Evolutionary conservation across 768 basidiomycete genomes (phyloP).

Genomic region (Serendipita vermifera): DNA sequence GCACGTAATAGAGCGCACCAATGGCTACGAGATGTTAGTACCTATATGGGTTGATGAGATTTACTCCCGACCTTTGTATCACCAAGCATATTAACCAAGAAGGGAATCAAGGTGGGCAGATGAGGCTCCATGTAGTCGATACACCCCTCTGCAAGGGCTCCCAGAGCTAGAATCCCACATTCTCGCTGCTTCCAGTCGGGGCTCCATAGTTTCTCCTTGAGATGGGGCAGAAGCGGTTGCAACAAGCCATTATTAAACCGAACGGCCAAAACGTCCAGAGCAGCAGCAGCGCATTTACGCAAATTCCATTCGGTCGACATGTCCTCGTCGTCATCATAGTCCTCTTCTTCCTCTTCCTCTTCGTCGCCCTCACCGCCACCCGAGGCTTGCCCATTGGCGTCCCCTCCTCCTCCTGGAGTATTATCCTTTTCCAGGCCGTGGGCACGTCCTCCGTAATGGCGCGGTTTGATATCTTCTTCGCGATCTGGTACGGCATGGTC

Average conservation of each 20-base stretch:
- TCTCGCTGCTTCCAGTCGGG: slow-evolving; percentile 88
- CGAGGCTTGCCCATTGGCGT: slow-evolving; percentile 30
- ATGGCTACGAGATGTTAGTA: slow-evolving; percentile 42
- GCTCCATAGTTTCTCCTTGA: slow-evolving; percentile 92
- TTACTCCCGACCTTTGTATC: slow-evolving; percentile 65
- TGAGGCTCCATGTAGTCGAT: slow-evolving; percentile 94
- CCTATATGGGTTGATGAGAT: slow-evolving; percentile 2
- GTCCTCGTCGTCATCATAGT: slow-evolving; percentile 91
- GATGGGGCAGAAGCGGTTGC: slow-evolving; percentile 71
- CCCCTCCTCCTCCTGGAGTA: slow-evolving; percentile 31
- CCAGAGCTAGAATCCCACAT: slow-evolving; percentile 88
- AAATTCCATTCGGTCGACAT: slow-evolving; percentile 98
- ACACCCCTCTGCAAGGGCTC: slow-evolving; percentile 98
- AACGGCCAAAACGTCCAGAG: slow-evolving; percentile 90
- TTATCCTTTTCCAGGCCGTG: slow-evolving; percentile 65
- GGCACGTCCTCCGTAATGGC: slow-evolving; percentile 73
- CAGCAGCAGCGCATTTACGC: slow-evolving; percentile 94
- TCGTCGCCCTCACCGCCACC: slow-evolving; percentile 66
- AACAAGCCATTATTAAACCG: slow-evolving; percentile 83
- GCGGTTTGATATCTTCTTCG: slow-evolving; percentile 91
- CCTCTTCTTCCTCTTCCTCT: slow-evolving; percentile 75
- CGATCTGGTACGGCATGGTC: slow-evolving; percentile 80
- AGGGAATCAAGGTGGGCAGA: slow-evolving; percentile 83
- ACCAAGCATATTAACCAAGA: slow-evolving; percentile 77
- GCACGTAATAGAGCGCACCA: slow-evolving; percentile 95